phyloP scores from a whole-genome alignment of 495 filamentous ascomycete species.

The Annulohypoxylon maeteangense region DNA sequence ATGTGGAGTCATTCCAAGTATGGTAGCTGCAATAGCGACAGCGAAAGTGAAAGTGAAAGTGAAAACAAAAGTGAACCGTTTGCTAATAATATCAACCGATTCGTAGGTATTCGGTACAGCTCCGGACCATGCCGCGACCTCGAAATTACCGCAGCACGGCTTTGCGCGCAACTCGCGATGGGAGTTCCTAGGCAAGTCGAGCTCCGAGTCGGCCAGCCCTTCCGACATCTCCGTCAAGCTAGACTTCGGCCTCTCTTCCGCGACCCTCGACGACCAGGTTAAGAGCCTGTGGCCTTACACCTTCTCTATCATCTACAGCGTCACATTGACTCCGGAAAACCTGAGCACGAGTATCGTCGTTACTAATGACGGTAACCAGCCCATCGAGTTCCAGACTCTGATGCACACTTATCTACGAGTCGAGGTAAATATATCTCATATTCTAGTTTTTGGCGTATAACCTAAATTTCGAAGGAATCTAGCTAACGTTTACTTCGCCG shows the following conservation, averaged over 20 bases:
- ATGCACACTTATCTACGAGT: constrained; percentile 91
- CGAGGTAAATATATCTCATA: constrained; percentile 65
- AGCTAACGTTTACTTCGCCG: constrained; percentile 3
- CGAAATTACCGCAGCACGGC: constrained; percentile 88
- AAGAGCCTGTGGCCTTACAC: constrained; percentile 78
- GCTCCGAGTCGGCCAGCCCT: constrained; percentile 62
- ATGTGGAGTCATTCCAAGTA: background rate
- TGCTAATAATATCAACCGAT: constrained; percentile 2
- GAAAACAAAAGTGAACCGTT: background rate
- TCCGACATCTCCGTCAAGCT: constrained; percentile 81
- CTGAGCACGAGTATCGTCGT: constrained; percentile 87
- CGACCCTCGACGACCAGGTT: constrained; percentile 71
- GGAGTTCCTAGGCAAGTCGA: constrained; percentile 79
- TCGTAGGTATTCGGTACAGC: constrained; percentile 88
- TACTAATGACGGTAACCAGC: constrained; percentile 81
- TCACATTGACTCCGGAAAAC: constrained; percentile 78
- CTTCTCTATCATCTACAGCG: constrained; percentile 92
- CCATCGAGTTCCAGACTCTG: constrained; percentile 90
- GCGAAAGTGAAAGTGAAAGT: background rate
- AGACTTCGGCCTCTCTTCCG: constrained; percentile 88
- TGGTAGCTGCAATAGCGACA: background rate
- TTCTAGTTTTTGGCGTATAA: background rate
- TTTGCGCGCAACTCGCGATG: constrained; percentile 89
- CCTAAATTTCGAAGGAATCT: background rate
- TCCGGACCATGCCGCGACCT: constrained; percentile 74